Base-by-base conservation (phyloP, 495 filamentous ascomycete genomes). In the Neurospora pannonica region DNA sequence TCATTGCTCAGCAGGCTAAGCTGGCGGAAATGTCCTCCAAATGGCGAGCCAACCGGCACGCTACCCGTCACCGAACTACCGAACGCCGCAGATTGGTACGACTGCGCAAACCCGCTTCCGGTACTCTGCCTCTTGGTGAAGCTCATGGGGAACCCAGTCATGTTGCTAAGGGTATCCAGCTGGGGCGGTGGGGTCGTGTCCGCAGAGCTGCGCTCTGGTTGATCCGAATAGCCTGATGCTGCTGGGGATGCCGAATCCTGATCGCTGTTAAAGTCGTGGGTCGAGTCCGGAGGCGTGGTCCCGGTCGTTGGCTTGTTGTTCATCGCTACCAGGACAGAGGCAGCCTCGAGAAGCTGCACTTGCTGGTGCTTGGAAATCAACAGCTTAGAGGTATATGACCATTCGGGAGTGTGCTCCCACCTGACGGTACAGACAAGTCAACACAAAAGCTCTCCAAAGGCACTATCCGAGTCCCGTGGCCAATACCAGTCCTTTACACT, bases 331-430 rank as follows among this genome's bases (percentile, higher is more conserved):
- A 99, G 86, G 34, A 99, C 97, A 24, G 94, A 96, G 48, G 96
- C 96, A 17, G 96, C 96, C 84, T 99, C 97, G 71, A 99, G 88
- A 60, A 99, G 89, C 81, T 99, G 96, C 74, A 99, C 96, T 85
- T 99, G 96, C 86, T 99, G 96, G 81, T 99, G 96, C 89, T 99
- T 99, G 74, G 96, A 98, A 77, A 99, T 99, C 76, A 98, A 89
- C 77, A 98, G 89, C 84, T 99, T 99, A 79, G 96, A 98, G 60
- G 96, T 99, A 84, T 91, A 92, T 43, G 94, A 91, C 96, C 96
- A 99, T 87, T 97, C 94, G 79, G 97, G 97, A 83, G 96, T 95
- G 83, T 99, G 96, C 86, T 99, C 96, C 96, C 96, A 99, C 88
- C 96, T 99, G 89, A 80, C 81, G 82, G 84, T 34, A 85, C 83